Percentiles rank a stretch among this genome's conserved stretches.
These are phyloP conservation scores for Bodo saltans DNA, from an alignment of 78 protist species.

Conservation along the genomic window DNA sequence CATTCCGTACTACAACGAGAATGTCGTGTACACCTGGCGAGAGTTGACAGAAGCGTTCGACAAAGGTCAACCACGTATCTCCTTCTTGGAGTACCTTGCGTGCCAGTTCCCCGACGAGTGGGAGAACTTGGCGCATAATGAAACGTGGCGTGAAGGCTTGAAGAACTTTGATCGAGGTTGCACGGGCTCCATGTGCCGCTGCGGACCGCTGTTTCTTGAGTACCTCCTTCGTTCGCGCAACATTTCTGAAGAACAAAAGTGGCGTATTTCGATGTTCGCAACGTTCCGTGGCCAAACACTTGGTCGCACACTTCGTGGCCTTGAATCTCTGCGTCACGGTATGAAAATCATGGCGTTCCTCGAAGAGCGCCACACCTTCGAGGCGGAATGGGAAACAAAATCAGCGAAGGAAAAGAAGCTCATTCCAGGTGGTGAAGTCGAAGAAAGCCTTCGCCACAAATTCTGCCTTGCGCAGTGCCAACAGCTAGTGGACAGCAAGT, in stretches of 20 bases:
- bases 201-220: too few relatives aligned
- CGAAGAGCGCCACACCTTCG: constrained; percentile 9
- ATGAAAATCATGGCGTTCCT: background rate
- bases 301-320: constrained; percentile 16
- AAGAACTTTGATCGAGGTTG: background rate
- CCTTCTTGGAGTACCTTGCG: background rate
- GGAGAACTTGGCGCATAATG: constrained; percentile 23
- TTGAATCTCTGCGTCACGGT: background rate
- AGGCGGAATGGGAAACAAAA: background rate
- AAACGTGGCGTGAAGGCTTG: too few relatives aligned
- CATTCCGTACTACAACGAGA: constrained; percentile 26
- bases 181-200: background rate
- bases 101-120: background rate
- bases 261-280: background rate
- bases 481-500: background rate
- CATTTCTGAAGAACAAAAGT: background rate
- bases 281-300: constrained; percentile 36
- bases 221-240: too few relatives aligned
- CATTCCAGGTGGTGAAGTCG: too few relatives aligned
- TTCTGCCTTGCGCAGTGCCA: too few relatives aligned
- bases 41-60: background rate
- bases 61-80: background rate
- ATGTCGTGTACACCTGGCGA: background rate
- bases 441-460: too few relatives aligned
- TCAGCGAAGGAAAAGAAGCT: constrained; percentile 7